Conservation (phyloP, 495 filamentous ascomycete species). For the Usnea hakonensis region DNA sequence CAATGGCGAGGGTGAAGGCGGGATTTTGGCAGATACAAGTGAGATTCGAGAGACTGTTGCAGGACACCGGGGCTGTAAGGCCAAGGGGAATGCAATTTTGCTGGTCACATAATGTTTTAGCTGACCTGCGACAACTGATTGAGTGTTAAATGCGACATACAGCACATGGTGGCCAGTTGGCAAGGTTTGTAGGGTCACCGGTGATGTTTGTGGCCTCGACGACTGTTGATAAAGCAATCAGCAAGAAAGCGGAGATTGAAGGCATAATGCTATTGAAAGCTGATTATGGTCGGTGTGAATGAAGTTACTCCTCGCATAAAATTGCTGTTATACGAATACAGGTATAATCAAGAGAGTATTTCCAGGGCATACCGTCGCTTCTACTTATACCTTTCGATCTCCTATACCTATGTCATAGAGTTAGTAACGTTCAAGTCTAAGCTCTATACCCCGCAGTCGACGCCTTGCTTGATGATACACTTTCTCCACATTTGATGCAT, state of each 20-base stretch:
- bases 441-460: neutral
- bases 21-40: constrained; percentile 13
- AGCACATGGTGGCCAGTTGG: constrained; percentile 16
- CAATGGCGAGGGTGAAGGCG: neutral
- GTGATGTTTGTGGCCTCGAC: constrained; percentile 5
- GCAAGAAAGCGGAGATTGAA: neutral
- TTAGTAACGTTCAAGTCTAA: neutral
- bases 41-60: constrained; percentile 12
- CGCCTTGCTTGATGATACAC: too few species aligned
- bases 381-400: neutral
- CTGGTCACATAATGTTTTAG: neutral
- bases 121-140: neutral
- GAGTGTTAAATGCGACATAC: neutral
- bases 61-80: neutral
- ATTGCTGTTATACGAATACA: neutral
- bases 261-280: constrained; percentile 32
- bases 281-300: neutral
- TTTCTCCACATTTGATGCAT: neutral
- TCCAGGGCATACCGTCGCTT: too few species aligned
- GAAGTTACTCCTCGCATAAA: neutral
- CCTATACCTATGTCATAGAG: too few species aligned
- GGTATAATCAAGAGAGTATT: too few species aligned
- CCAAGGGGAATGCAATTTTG: constrained; percentile 1
- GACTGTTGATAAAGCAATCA: neutral
- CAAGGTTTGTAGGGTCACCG: constrained; percentile 13